A percentile compares a stretch with the other conserved stretches of the same genome.
These are phyloP conservation scores for Macrophomina pseudophaseolina DNA, from an alignment of 2,329 filamentous ascomycete species.

Conservation along the genomic window DNA sequence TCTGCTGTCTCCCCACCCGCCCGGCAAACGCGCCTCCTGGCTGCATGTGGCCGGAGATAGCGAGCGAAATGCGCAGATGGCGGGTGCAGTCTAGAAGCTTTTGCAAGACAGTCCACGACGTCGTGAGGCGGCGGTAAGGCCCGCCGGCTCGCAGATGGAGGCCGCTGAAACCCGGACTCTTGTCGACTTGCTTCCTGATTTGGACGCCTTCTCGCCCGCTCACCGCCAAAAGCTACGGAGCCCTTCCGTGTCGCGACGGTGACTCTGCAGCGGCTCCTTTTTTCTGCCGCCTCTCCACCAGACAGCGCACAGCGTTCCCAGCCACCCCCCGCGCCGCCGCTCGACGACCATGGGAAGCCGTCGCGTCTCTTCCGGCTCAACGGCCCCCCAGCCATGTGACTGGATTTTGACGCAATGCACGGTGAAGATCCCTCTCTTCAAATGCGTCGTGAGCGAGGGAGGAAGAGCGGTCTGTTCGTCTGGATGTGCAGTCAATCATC, in stretches of 20 bases:
- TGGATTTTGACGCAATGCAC: constrained; percentile 15
- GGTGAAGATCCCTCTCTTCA: not conserved
- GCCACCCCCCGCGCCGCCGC: too few relatives aligned
- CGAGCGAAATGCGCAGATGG: not conserved
- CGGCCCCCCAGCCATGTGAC: constrained; percentile 2
- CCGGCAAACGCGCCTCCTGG: not conserved
- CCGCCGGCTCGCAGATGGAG: not conserved
- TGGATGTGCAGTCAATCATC: not conserved
- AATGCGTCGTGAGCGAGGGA: not conserved
- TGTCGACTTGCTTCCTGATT: not conserved
- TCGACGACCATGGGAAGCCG: not conserved
- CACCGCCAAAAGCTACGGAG: not conserved
- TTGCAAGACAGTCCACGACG: not conserved
- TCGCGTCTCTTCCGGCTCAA: not conserved
- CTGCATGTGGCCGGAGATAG: not conserved
- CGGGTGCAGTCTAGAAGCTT: not conserved
- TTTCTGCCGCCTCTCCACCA: too few relatives aligned
- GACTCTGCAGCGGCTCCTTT: too few relatives aligned
- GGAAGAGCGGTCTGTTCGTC: constrained; percentile 9
- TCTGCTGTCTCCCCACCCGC: not conserved
- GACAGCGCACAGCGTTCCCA: too few relatives aligned
- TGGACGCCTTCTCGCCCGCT: not conserved
- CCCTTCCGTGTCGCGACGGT: too few relatives aligned
- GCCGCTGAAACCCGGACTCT: not conserved
- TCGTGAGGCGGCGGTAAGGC: constrained; percentile 5